These are phyloP conservation scores for Hansfordia pulvinata DNA, from an alignment of 2,329 filamentous ascomycete species.

Conservation along the genomic window DNA sequence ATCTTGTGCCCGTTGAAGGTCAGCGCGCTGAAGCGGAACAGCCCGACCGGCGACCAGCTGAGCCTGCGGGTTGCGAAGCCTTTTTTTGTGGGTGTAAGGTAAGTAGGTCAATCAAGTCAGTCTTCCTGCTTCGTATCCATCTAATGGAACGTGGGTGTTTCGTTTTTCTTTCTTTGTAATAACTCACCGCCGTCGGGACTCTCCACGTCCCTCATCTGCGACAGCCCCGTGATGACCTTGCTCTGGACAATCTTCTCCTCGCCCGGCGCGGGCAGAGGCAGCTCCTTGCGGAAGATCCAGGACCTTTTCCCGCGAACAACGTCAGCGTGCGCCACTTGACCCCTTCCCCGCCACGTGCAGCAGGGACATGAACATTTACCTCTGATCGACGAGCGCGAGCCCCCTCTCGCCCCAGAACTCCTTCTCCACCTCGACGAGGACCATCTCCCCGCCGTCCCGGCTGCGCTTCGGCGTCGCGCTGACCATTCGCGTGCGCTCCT, in stretches of 20 bases:
- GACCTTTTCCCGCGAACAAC: no score
- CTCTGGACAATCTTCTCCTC: slow-evolving; percentile 7
- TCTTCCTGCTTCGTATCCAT: no score
- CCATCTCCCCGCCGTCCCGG: slow-evolving; percentile 42
- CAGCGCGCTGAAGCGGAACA: slow-evolving; percentile 74
- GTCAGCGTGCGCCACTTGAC: not conserved
- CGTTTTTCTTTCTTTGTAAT: no score
- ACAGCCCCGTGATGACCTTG: slow-evolving; percentile 9
- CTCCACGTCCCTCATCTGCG: slow-evolving; percentile 11
- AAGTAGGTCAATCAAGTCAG: no score
- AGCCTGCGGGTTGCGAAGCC: slow-evolving; percentile 16
- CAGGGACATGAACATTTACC: slow-evolving; percentile 19
- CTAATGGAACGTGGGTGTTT: no score
- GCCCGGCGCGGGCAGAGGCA: slow-evolving; percentile 8
- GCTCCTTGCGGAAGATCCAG: slow-evolving; percentile 29
- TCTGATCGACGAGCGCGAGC: slow-evolving; percentile 36
- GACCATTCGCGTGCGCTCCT: slow-evolving; percentile 41
- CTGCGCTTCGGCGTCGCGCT: slow-evolving; percentile 41
- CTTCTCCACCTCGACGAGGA: slow-evolving; percentile 52
- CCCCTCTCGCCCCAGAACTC: slow-evolving; percentile 37
- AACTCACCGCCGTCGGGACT: slow-evolving; percentile 6
- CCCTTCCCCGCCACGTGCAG: not conserved
- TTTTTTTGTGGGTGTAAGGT: slow-evolving; percentile 1
- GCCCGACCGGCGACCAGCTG: slow-evolving; percentile 30
- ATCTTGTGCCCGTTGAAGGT: slow-evolving; percentile 83